Percentiles rank a stretch among this genome's conserved stretches.
These are phyloP conservation scores for Suillus placidus DNA, from an alignment of 768 basidiomycete species.

Conservation along the genomic window DNA sequence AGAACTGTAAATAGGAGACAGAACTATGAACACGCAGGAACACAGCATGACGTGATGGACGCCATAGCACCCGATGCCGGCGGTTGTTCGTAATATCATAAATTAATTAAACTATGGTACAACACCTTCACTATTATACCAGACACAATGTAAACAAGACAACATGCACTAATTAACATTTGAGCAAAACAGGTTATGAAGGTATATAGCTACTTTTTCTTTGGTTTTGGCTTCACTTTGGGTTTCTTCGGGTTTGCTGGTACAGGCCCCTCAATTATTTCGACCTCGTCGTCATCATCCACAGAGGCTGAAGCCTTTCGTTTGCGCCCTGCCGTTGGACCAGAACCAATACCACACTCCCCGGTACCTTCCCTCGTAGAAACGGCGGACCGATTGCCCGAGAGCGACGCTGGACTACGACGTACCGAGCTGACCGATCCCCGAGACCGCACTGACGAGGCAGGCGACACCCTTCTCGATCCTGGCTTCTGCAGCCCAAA, in stretches of 20 bases:
- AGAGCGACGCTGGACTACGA: conserved; percentile 52
- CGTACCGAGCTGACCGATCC: conserved; percentile 37
- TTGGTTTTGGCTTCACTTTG: conserved; percentile 42
- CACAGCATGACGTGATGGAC: too few species aligned
- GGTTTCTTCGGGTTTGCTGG: conserved; percentile 37
- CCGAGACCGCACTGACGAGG: conserved; percentile 52
- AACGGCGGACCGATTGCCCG: conserved; percentile 43
- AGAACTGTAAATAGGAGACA: too few species aligned
- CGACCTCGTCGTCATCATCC: conserved; percentile 56
- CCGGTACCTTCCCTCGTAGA: conserved; percentile 48
- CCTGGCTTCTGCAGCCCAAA: conserved; percentile 21
- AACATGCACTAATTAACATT: background rate
- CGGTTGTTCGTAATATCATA: background rate
- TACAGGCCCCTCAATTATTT: conserved; percentile 52
- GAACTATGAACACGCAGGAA: too few species aligned
- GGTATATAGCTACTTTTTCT: conserved; percentile 38
- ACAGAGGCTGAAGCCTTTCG: conserved; percentile 48
- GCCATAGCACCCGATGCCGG: too few species aligned
- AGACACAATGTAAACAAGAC: conserved; percentile 1
- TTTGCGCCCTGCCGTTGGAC: conserved; percentile 37
- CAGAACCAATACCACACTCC: conserved; percentile 5
- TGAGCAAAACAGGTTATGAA: background rate
- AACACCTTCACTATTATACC: background rate
- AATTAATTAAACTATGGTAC: conserved; percentile 7
- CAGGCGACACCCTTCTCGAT: conserved; percentile 47